phyloP scores from a whole-genome alignment of 1,139 yeast species.

The Saccharomyces hybrid region DNA sequence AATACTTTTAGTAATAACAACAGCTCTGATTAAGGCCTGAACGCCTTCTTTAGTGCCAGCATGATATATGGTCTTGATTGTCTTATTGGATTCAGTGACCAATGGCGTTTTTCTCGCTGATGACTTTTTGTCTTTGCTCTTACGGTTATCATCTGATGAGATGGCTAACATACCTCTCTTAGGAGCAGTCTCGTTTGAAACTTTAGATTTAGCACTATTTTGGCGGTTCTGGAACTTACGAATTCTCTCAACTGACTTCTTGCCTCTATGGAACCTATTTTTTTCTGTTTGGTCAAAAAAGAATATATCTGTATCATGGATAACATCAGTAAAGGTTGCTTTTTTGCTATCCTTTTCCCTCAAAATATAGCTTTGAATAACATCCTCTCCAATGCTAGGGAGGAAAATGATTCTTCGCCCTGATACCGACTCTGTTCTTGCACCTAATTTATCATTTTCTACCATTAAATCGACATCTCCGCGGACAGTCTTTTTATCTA shows the following conservation, averaged over 20 bases:
- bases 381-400: constrained; percentile 18
- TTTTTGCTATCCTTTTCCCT: constrained; percentile 25
- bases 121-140: neutral
- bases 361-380: constrained; percentile 15
- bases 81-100: neutral
- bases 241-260: constrained; percentile 29
- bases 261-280: constrained; percentile 25
- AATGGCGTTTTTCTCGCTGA: neutral
- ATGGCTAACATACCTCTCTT: constrained; percentile 2
- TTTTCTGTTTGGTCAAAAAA: constrained; percentile 30
- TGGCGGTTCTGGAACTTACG: constrained; percentile 23
- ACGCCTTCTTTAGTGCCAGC: constrained; percentile 24
- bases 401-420: constrained; percentile 20
- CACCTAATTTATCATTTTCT: constrained; percentile 17
- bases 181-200: neutral
- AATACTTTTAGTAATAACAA: constrained; percentile 30
- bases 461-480: constrained; percentile 28
- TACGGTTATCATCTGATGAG: neutral
- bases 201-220: neutral
- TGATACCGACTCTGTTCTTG: constrained; percentile 15
- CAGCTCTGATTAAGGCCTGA: constrained; percentile 24
- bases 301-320: constrained; percentile 29
- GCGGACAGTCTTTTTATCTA: constrained; percentile 30
- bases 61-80: constrained; percentile 9
- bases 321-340: constrained; percentile 20